A percentile compares a stretch with the other conserved stretches of the same genome.
These are phyloP conservation scores for Zygosaccharomyces pseudobailii DNA, from an alignment of 1,139 yeast genomes.

Conservation along the genomic window DNA sequence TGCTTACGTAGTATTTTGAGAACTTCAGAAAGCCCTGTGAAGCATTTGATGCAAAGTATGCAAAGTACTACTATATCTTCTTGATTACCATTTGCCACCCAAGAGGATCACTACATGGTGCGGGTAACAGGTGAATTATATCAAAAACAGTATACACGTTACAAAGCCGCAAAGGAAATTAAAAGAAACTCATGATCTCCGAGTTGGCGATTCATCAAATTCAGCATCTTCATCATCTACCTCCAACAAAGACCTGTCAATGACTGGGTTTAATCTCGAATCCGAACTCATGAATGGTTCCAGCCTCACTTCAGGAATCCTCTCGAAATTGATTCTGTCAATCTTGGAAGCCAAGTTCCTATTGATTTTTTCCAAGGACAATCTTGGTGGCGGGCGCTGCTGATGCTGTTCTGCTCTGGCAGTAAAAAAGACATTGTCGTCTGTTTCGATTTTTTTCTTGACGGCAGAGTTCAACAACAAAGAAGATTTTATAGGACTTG, in stretches of 20 bases:
- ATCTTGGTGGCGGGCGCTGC: conserved; percentile 13
- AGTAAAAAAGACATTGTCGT: conserved; percentile 2
- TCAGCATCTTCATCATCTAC: conserved; percentile 10
- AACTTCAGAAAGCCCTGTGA: not conserved
- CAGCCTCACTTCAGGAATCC: conserved; percentile 18
- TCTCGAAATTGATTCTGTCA: conserved; percentile 17
- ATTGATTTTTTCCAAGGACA: conserved; percentile 18
- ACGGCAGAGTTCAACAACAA: conserved; percentile 15
- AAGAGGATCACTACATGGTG: not conserved
- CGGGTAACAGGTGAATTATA: not conserved
- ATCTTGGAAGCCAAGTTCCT: conserved; percentile 17
- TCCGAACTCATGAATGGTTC: conserved; percentile 11
- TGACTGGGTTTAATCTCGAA: conserved; percentile 6
- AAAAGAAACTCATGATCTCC: conserved; percentile 3
- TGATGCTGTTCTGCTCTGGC: conserved; percentile 1
- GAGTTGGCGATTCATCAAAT: conserved; percentile 16
- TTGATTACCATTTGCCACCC: conserved; percentile 18
- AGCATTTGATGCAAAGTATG: too few species aligned
- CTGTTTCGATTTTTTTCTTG: conserved; percentile 14
- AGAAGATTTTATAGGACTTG: conserved; percentile 34
- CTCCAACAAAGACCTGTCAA: conserved; percentile 13
- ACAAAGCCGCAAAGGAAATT: not conserved
- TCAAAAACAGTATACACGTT: not conserved
- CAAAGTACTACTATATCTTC: not conserved
- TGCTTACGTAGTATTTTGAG: not conserved